These are phyloP conservation scores for Houttuynia cordata DNA, from an alignment of 164 flowering plant species.

Conservation along the genomic window DNA sequence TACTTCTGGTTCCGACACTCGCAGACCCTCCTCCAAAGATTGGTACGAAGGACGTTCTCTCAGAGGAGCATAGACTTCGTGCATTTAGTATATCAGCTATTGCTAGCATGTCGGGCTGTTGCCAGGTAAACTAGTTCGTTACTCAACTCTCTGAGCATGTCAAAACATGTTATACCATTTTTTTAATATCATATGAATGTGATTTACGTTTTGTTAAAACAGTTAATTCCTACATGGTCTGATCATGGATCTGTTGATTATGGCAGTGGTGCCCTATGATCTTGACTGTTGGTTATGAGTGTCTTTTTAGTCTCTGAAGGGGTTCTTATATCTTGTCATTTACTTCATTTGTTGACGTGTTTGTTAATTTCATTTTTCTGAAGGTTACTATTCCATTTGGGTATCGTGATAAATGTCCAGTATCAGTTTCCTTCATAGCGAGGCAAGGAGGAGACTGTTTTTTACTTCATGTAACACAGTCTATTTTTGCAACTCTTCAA, in stretches of 20 bases:
- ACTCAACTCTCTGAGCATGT: not conserved
- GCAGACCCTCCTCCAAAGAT: slow-evolving; percentile 69
- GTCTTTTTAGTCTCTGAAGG: not conserved
- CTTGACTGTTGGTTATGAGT: not conserved
- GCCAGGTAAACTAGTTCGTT: slow-evolving; percentile 47
- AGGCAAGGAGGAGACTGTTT: slow-evolving; percentile 87
- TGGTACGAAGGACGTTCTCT: slow-evolving; percentile 50
- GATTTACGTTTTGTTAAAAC: too few species aligned
- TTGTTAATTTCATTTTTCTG: not conserved
- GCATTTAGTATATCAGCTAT: slow-evolving; percentile 42
- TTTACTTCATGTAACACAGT: slow-evolving; percentile 62
- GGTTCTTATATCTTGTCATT: too few species aligned
- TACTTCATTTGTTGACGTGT: not conserved
- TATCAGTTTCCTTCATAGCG: slow-evolving; percentile 81
- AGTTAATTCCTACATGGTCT: not conserved
- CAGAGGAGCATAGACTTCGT: slow-evolving; percentile 47
- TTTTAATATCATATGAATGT: not conserved
- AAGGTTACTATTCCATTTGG: slow-evolving; percentile 88
- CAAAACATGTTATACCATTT: too few species aligned
- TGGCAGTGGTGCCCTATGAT: too few species aligned
- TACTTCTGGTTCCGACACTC: slow-evolving; percentile 75
- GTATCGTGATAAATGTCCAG: slow-evolving; percentile 60
- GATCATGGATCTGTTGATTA: not conserved
- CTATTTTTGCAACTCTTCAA: slow-evolving; percentile 55
- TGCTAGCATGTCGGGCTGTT: slow-evolving; percentile 89